These are phyloP conservation scores for Dictyostelium firmibasis DNA, from an alignment of 78 protist genomes.

Conservation along the genomic window DNA sequence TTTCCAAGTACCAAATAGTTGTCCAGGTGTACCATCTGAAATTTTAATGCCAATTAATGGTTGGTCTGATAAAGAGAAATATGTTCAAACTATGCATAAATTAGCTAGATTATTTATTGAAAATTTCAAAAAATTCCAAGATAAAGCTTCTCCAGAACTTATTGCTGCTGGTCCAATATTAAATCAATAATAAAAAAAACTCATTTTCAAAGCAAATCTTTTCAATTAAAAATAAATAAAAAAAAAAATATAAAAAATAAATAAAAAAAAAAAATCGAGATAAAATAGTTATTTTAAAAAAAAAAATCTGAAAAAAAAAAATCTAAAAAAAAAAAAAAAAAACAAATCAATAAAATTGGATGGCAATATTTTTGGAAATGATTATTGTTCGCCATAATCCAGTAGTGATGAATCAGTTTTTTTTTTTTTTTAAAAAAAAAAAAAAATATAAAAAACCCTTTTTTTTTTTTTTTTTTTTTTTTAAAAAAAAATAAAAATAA, in stretches of 20 bases:
- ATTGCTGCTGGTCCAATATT: slow-evolving; percentile 80
- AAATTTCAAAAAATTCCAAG: slow-evolving; percentile 87
- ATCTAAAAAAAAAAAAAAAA: no score
- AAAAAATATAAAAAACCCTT: no score
- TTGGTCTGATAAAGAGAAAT: slow-evolving; percentile 91
- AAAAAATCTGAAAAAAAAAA: no score
- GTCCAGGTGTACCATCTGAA: slow-evolving; percentile 86
- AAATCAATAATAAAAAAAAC: not conserved
- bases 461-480: no score
- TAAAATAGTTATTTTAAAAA: not conserved
- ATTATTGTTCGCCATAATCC: no score
- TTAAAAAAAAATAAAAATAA: no score
- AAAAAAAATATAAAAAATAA: not conserved
- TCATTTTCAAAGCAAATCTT: no score
- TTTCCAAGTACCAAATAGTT: slow-evolving; percentile 86
- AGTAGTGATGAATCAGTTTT: not conserved
- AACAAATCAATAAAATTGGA: not conserved
- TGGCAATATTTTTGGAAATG: no score
- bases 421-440: no score
- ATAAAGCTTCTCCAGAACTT: slow-evolving; percentile 75
- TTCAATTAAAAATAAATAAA: no score
- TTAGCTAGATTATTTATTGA: slow-evolving; percentile 88
- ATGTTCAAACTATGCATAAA: slow-evolving; percentile 39
- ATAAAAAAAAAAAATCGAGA: no score
- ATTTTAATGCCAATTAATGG: slow-evolving; percentile 89